These are phyloP conservation scores for Porcisia deanei DNA, from an alignment of 208 protist genomes.

Conservation along the genomic window DNA sequence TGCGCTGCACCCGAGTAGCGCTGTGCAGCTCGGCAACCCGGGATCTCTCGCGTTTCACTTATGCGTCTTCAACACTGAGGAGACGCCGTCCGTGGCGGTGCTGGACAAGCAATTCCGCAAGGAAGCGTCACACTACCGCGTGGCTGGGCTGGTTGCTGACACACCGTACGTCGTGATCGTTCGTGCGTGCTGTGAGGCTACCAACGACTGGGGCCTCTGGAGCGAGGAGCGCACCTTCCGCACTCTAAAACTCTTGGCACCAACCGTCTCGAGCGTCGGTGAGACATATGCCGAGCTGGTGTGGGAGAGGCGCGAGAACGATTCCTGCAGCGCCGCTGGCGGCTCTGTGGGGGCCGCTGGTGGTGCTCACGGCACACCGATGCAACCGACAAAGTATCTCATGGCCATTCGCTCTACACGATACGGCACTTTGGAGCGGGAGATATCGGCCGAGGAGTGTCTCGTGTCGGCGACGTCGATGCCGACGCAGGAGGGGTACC, in stretches of 20 bases:
- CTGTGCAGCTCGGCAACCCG: slow-evolving; percentile 62
- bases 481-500: background rate
- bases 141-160: slow-evolving; percentile 57
- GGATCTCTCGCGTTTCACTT: slow-evolving; percentile 80
- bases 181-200: slow-evolving; percentile 64
- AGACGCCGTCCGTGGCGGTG: slow-evolving; percentile 72
- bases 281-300: slow-evolving; percentile 77
- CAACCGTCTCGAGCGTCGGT: slow-evolving; percentile 53
- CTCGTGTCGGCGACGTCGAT: background rate
- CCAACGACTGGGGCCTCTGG: slow-evolving; percentile 86
- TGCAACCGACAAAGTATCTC: slow-evolving; percentile 37
- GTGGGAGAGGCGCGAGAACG: slow-evolving; percentile 65
- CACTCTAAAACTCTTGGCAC: slow-evolving; percentile 60
- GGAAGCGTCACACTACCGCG: slow-evolving; percentile 57
- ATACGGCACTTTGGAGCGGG: slow-evolving; percentile 27
- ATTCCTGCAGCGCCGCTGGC: slow-evolving; percentile 19
- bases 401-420: slow-evolving; percentile 29
- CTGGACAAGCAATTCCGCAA: slow-evolving; percentile 89
- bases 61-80: slow-evolving; percentile 76
- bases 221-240: slow-evolving; percentile 74
- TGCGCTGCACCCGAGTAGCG: background rate
- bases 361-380: slow-evolving; percentile 4
- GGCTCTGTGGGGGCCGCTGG: slow-evolving; percentile 1
- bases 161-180: slow-evolving; percentile 84
- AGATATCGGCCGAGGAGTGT: slow-evolving; percentile 31